phyloP scores from a whole-genome alignment of 148 eudicot genomes.

The Persicaria maculosa region DNA sequence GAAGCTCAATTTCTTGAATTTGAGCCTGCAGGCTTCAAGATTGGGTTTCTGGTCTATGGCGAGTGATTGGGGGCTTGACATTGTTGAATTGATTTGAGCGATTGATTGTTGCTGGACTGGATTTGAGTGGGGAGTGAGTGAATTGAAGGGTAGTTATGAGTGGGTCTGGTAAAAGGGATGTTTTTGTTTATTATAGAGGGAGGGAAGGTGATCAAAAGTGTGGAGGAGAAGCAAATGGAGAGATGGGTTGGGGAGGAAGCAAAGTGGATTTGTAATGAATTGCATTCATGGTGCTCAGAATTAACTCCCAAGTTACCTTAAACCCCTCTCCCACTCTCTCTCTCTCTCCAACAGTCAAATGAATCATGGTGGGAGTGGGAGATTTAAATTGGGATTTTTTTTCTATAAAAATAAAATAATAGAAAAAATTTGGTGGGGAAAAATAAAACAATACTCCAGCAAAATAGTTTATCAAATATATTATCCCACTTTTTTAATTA shows the following conservation, averaged over 20 bases:
- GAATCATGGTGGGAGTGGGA: not conserved
- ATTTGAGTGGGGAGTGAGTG: not conserved
- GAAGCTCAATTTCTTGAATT: conserved; percentile 40
- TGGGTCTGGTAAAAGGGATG: not conserved
- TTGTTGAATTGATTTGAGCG: not conserved
- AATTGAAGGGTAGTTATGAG: not conserved
- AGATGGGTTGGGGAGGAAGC: conserved; percentile 11
- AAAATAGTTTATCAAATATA: no score
- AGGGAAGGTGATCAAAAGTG: not conserved
- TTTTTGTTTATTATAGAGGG: not conserved
- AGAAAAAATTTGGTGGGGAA: not conserved
- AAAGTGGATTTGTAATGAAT: conserved; percentile 8
- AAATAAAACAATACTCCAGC: no score
- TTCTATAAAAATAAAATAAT: not conserved
- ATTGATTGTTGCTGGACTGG: not conserved
- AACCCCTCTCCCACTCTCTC: not conserved
- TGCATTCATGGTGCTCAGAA: conserved; percentile 10
- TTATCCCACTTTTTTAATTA: no score
- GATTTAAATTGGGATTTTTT: not conserved
- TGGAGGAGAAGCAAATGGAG: not conserved
- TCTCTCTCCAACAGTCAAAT: no score
- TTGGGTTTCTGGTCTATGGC: not conserved
- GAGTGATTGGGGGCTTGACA: conserved; percentile 1
- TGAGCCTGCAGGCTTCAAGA: conserved; percentile 7
- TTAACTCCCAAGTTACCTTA: not conserved